Percentiles rank a stretch among this genome's conserved stretches.
These are phyloP conservation scores for Leptographium radiaticola DNA, from an alignment of 2,329 filamentous ascomycete genomes.

Conservation along the genomic window DNA sequence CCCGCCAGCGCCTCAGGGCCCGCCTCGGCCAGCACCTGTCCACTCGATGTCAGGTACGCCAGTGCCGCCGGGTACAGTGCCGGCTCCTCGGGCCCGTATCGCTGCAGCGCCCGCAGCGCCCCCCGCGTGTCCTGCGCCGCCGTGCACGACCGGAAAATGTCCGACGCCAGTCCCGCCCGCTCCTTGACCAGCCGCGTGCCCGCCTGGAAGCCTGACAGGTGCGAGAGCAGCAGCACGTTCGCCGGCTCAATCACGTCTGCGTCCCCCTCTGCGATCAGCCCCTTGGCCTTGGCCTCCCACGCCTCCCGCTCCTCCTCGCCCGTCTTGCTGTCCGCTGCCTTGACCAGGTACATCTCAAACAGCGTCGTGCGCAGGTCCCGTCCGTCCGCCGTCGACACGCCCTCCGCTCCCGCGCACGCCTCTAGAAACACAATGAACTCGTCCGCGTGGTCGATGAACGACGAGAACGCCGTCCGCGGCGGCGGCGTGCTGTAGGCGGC, in stretches of 20 bases:
- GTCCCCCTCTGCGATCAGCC: conserved; percentile 42
- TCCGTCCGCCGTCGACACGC: conserved; percentile 60
- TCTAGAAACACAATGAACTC: conserved; percentile 91
- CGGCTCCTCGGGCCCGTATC: conserved; percentile 84
- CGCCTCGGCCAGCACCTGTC: conserved; percentile 69
- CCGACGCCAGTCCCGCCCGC: conserved; percentile 79
- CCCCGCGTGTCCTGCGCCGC: conserved; percentile 82
- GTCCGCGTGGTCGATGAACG: conserved; percentile 85
- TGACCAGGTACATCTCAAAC: conserved; percentile 96
- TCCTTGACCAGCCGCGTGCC: conserved; percentile 89
- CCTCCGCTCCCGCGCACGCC: conserved; percentile 62
- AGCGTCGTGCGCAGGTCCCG: conserved; percentile 86
- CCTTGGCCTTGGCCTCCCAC: conserved; percentile 87
- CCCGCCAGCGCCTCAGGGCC: conserved; percentile 67
- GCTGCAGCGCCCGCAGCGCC: conserved; percentile 76
- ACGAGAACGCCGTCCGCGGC: conserved; percentile 83
- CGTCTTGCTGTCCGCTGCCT: conserved; percentile 65
- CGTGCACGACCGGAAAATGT: conserved; percentile 95
- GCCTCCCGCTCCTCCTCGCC: conserved; percentile 52
- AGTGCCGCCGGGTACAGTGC: conserved; percentile 86
- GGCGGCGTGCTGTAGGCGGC: conserved; percentile 60
- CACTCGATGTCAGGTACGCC: conserved; percentile 82
- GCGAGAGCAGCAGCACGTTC: conserved; percentile 83
- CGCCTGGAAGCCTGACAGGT: conserved; percentile 78
- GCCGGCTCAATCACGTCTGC: conserved; percentile 78